A percentile compares a stretch with the other conserved stretches of the same genome.
Conservation (phyloP, 768 basidiomycete species). For the Russula ochroleuca region DNA sequence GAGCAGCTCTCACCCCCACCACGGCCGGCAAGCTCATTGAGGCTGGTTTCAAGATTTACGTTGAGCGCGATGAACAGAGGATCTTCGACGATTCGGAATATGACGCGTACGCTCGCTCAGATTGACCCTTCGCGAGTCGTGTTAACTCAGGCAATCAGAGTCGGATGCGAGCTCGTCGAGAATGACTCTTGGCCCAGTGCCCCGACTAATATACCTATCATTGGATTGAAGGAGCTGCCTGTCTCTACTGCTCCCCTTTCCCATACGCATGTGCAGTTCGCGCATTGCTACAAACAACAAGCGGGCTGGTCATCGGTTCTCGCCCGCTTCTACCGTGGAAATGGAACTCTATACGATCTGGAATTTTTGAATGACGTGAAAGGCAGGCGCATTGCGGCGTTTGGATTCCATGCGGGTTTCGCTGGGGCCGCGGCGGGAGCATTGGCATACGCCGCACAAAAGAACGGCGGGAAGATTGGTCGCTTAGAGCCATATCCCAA, state of each 20-base stretch:
- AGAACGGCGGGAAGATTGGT: conserved; percentile 57
- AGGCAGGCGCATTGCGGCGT: conserved; percentile 93
- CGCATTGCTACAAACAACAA: conserved; percentile 96
- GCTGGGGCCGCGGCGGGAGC: conserved; percentile 95
- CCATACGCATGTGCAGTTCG: conserved; percentile 97
- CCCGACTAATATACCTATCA: conserved; percentile 69
- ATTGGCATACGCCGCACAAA: conserved; percentile 69
- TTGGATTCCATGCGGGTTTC: conserved; percentile 97
- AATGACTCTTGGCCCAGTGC: conserved; percentile 89
- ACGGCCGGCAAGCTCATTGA: conserved; percentile 85
- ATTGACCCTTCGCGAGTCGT: conserved; percentile 5
- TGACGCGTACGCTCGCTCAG: conserved; percentile 62
- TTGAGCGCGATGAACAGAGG: conserved; percentile 90
- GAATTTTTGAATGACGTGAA: conserved; percentile 86
- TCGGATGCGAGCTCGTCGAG: conserved; percentile 82
- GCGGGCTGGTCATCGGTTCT: conserved; percentile 88
- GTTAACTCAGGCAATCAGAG: conserved; percentile 44
- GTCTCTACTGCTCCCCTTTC: conserved; percentile 74
- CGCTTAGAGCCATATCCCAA: conserved; percentile 75
- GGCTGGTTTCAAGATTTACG: conserved; percentile 83
- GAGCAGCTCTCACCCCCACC: conserved; percentile 88
- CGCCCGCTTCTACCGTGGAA: conserved; percentile 76
- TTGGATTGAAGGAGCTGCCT: conserved; percentile 96
- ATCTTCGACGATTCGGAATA: conserved; percentile 94
- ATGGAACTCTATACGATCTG: conserved; percentile 87